Percentiles rank a stretch among this genome's conserved stretches.
Conservation (phyloP, 1,139 yeast genomes). For the Nadsonia commutata region DNA sequence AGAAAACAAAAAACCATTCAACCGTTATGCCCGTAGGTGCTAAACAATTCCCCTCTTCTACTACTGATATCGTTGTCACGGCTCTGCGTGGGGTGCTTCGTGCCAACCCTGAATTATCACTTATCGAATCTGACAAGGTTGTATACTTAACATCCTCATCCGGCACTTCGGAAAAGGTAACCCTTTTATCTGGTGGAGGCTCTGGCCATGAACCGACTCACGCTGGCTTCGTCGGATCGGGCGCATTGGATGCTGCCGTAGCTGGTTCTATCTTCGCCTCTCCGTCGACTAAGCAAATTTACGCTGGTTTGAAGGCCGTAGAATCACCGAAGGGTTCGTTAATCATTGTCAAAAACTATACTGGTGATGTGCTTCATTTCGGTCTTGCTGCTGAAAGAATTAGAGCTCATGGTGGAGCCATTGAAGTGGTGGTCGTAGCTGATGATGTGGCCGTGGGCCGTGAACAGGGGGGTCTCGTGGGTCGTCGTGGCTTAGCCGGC, state of each 20-base stretch:
- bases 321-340: conserved; percentile 35
- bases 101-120: conserved; percentile 49
- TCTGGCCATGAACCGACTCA: conserved; percentile 93
- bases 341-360: conserved; percentile 74
- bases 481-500: conserved; percentile 88
- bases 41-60: conserved; percentile 23
- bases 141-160: conserved; percentile 26
- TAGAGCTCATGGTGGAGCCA: conserved; percentile 54
- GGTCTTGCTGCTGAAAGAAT: conserved; percentile 85
- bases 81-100: conserved; percentile 54
- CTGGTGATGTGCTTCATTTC: conserved; percentile 87
- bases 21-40: conserved; percentile 2
- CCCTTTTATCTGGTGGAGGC: conserved; percentile 83
- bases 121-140: conserved; percentile 55
- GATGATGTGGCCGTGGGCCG: conserved; percentile 92
- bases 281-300: conserved; percentile 78
- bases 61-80: conserved; percentile 43
- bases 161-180: conserved; percentile 21
- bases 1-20: too few relatives aligned
- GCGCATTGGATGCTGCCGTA: conserved; percentile 74
- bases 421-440: conserved; percentile 61
- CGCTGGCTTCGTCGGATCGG: conserved; percentile 79
- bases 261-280: conserved; percentile 84
- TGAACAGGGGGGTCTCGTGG: conserved; percentile 66
- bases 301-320: conserved; percentile 47